Evolutionary conservation across 2,329 filamentous ascomycete species (phyloP).

Genomic region (Escovopsis sp.): DNA sequence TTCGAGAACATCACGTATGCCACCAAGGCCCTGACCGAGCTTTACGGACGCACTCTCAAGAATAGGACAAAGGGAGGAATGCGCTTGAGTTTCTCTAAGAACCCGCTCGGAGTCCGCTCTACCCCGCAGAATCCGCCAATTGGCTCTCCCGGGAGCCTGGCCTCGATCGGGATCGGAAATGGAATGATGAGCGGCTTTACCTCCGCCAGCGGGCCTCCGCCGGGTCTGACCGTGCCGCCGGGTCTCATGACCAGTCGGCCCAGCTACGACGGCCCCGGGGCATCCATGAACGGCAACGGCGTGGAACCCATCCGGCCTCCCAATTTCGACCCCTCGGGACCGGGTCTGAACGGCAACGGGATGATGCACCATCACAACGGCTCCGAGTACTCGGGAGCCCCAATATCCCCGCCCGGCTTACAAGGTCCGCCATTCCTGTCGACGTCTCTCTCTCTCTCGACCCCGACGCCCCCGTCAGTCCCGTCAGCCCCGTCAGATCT

Average conservation of each 20-base stretch:
- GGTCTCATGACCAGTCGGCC: slow-evolving; percentile 35
- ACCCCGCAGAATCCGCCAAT: slow-evolving; percentile 40
- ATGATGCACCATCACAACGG: no score
- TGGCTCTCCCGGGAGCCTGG: slow-evolving; percentile 25
- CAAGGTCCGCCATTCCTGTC: no score
- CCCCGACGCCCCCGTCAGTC: no score
- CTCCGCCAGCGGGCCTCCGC: slow-evolving; percentile 61
- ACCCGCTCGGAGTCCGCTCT: slow-evolving; percentile 81
- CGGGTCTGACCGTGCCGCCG: slow-evolving; percentile 63
- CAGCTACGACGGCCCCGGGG: slow-evolving; percentile 8
- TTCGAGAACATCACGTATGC: slow-evolving; percentile 90
- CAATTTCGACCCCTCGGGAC: no score
- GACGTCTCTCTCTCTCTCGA: no score
- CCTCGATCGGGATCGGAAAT: slow-evolving; percentile 32
- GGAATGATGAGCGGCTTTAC: slow-evolving; percentile 48
- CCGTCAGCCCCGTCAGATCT: no score
- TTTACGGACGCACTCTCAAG: slow-evolving; percentile 75
- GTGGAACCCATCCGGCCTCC: no score
- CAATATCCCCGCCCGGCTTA: no score
- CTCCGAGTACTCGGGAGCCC: no score
- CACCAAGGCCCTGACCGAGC: slow-evolving; percentile 76
- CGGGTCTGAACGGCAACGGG: no score
- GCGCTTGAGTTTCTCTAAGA: slow-evolving; percentile 92
- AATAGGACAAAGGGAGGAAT: slow-evolving; percentile 94
- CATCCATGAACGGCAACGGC: no score